phyloP scores from a whole-genome alignment of 192 early-diverging fungal species.

The Coemansia sp. region DNA sequence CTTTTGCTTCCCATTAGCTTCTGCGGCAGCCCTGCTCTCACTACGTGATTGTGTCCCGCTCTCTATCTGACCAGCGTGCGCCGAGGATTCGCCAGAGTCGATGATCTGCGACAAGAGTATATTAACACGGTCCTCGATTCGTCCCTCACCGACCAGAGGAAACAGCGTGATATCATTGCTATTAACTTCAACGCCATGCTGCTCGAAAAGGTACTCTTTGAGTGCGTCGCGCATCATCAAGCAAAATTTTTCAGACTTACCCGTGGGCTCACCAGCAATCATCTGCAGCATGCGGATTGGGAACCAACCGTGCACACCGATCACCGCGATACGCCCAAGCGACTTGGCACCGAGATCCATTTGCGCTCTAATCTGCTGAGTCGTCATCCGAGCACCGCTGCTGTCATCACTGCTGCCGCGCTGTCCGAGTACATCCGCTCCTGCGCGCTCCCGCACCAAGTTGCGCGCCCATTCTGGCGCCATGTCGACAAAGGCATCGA shows the following conservation, averaged over 20 bases:
- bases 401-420: not conserved
- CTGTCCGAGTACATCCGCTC: slow-evolving; percentile 33
- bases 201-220: slow-evolving; percentile 52
- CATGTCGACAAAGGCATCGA: slow-evolving; percentile 24
- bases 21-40: slow-evolving; percentile 5
- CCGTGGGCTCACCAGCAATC: slow-evolving; percentile 90
- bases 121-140: slow-evolving; percentile 83
- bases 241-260: slow-evolving; percentile 85
- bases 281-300: slow-evolving; percentile 67
- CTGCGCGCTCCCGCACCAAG: slow-evolving; percentile 9
- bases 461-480: slow-evolving; percentile 42
- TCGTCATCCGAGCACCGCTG: not conserved
- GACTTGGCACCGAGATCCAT: slow-evolving; percentile 19
- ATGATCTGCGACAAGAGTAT: slow-evolving; percentile 73
- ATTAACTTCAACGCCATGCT: slow-evolving; percentile 48
- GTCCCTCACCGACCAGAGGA: slow-evolving; percentile 89
- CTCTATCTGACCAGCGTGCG: not conserved
- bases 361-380: slow-evolving; percentile 12
- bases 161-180: slow-evolving; percentile 64
- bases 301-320: slow-evolving; percentile 94
- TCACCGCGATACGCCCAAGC: slow-evolving; percentile 59
- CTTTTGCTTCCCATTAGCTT: slow-evolving; percentile 10
- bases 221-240: slow-evolving; percentile 79
- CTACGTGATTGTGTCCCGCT: too few species aligned
- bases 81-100: slow-evolving; percentile 9